Evolutionary conservation across 768 basidiomycete genomes (phyloP), one percentile per base, ranked within the genome.

Genomic region (Macrolepiota dolichaula): DNA sequence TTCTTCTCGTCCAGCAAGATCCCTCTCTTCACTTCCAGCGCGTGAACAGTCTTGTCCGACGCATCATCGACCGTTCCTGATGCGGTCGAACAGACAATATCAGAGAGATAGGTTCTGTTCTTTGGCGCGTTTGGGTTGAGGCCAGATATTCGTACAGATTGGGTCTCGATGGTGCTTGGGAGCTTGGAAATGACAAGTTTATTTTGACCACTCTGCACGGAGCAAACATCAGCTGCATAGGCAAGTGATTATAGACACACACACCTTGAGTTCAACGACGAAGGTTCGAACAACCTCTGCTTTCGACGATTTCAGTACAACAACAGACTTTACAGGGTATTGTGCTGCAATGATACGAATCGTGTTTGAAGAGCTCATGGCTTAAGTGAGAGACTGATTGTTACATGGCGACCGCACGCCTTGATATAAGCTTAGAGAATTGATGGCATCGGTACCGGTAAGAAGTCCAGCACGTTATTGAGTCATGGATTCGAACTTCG

Each of bases 201-300:
- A 63, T 80, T 86, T 57, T 76, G 77, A 1, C 85, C 85, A 62
- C 73, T 73, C 86, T 87, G 38, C 5, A 25, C n/a, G 27, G 24
- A 17, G 44, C 40, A 3, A 49, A 29, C 36, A 53, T 35, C 2
- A 42, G 61, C 36, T 10, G 50, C 29, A 32, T 32, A 13, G 13
- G 51, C 22, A 35, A 22, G 11, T 13, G 12, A 24, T 42, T 46
- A 10, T 47, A 12, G 15, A n/a, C 25, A 25, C 19, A 29, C 40
- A 42, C 4, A 42, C 40, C 13, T n/a, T n/a, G 4, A 42, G 40
- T 7, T 3, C 29, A 7, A 32, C 7, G 29, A 32, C 63, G 69
- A 86, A 85, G 0, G 73, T 73, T 9, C 85, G 79, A 42, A 82
- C 80, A 19, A 88, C 71, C 65, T 88, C 83, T 0, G 85, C 86